These are phyloP conservation scores for Cocos nucifera DNA, from an alignment of 176 grass and related monocot species.

Conservation along the genomic window DNA sequence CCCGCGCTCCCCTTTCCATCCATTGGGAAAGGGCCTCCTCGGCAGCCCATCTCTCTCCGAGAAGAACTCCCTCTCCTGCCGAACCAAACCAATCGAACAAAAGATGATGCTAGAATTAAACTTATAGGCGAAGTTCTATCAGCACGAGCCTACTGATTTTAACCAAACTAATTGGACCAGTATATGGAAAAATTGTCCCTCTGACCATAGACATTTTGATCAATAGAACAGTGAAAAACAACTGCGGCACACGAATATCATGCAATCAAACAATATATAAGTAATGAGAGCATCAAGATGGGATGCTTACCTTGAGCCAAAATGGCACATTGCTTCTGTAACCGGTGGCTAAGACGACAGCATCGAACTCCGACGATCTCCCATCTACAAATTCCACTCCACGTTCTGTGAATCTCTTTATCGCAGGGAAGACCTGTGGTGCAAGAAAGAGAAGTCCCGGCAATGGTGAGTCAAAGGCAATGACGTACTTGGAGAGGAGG, in stretches of 20 bases:
- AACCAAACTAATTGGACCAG: no score
- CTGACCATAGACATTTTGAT: no score
- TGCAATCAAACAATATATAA: no score
- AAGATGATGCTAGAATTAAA: no score
- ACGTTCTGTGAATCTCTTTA: neutral
- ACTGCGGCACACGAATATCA: no score
- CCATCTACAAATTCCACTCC: conserved; percentile 11
- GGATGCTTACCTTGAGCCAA: conserved; percentile 11
- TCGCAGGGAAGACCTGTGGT: conserved; percentile 4
- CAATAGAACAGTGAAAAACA: no score
- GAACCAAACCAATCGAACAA: neutral
- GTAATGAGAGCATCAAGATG: no score
- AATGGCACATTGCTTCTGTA: conserved; percentile 19
- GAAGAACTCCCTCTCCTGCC: conserved; percentile 70
- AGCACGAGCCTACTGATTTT: no score
- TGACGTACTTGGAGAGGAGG: no score
- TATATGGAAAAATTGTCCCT: no score
- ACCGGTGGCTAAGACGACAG: conserved; percentile 4
- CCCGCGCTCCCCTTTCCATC: conserved; percentile 70
- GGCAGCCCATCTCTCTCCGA: conserved; percentile 75
- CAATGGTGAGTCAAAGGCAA: no score
- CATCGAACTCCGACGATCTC: conserved; percentile 6
- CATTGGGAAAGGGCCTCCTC: conserved; percentile 44
- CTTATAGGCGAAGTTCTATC: no score
- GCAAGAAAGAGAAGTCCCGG: neutral